Evolutionary conservation across 495 filamentous ascomycete species (phyloP), one percentile per base, ranked within the genome.

Genomic region (Melanomma pulvis-pyrius): DNA sequence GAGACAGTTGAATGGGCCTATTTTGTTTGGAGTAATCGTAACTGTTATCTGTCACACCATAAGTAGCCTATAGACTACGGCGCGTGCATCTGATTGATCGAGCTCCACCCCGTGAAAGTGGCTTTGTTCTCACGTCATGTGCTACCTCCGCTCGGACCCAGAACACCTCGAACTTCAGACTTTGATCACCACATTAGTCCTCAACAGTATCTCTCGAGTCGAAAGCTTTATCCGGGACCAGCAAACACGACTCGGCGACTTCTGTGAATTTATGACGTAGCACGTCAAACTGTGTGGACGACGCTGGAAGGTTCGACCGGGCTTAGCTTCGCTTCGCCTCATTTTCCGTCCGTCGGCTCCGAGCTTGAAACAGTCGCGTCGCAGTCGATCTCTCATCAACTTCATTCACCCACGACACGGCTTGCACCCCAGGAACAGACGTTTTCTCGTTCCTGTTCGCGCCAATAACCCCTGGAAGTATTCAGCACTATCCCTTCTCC

Each of bases 11-110:
- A n/a, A n/a, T n/a, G n/a, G n/a, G n/a, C n/a, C n/a, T n/a, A n/a
- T n/a, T n/a, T n/a, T n/a, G n/a, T n/a, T n/a, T n/a, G n/a, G n/a
- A 46, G 56, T 24, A 59, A 48, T 59, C 36, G 6, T 41, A 19
- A 50, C 9, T n/a, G n/a, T n/a, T n/a, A n/a, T n/a, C 30, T 34
- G 12, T 34, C 30, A 12, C 30, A 34, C 30, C 12, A 34, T 34
- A 34, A 34, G 30, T 34, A 34, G 5, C 30, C 12, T 34, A 34
- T 4, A 34, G 30, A 34, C 30, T 5, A 34, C 30, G 5, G 4
- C 12, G 17, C 8, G 39, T 15, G 39, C 2, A 12, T n/a, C n/a
- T n/a, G 39, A 44, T 44, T 44, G 39, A 15, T n/a, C 3, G n/a
- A 2, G 17, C 39, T 44, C 39, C 4, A n/a, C 17, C 9, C n/a